A percentile compares a stretch with the other conserved stretches of the same genome.
phyloP scores from a whole-genome alignment of 768 basidiomycete genomes.

The Mycena polygramma region DNA sequence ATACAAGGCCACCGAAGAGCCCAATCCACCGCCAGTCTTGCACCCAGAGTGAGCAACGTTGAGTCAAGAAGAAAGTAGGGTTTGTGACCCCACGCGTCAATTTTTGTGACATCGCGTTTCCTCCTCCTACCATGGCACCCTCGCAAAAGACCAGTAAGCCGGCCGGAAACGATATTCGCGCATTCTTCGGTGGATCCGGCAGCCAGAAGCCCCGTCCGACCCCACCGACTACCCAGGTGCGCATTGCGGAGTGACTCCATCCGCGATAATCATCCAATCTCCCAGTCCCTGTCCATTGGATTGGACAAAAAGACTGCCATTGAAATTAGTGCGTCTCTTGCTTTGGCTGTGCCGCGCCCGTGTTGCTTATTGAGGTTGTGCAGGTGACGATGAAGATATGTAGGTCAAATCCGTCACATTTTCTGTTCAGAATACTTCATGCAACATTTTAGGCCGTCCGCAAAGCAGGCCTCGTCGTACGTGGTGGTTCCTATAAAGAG shows the following conservation, averaged over 20 bases:
- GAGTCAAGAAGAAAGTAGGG: too few species aligned
- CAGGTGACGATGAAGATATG: constrained; percentile 41
- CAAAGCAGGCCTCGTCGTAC: constrained; percentile 9
- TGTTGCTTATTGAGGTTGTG: background rate
- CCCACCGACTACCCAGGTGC: constrained; percentile 19
- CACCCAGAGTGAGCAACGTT: too few species aligned
- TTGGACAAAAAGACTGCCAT: constrained; percentile 42
- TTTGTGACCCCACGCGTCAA: constrained; percentile 29
- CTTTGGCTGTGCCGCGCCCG: background rate
- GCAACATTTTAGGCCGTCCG: constrained; percentile 3
- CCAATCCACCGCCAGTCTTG: background rate
- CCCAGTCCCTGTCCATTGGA: constrained; percentile 1
- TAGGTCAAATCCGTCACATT: constrained; percentile 16
- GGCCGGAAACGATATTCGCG: constrained; percentile 53
- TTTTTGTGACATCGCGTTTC: constrained; percentile 26
- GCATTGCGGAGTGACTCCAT: constrained; percentile 1
- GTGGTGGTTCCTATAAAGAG: background rate
- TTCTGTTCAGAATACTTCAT: background rate
- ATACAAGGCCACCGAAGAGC: constrained; percentile 5
- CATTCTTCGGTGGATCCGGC: constrained; percentile 52
- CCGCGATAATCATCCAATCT: background rate
- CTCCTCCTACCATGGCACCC: constrained; percentile 18
- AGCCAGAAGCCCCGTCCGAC: constrained; percentile 23
- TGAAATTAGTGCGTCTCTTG: constrained; percentile 46
- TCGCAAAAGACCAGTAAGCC: constrained; percentile 30